Evolutionary conservation across 2,329 filamentous ascomycete genomes (phyloP), one percentile per base, ranked within the genome.

Genomic region (Colletotrichum filicis): DNA sequence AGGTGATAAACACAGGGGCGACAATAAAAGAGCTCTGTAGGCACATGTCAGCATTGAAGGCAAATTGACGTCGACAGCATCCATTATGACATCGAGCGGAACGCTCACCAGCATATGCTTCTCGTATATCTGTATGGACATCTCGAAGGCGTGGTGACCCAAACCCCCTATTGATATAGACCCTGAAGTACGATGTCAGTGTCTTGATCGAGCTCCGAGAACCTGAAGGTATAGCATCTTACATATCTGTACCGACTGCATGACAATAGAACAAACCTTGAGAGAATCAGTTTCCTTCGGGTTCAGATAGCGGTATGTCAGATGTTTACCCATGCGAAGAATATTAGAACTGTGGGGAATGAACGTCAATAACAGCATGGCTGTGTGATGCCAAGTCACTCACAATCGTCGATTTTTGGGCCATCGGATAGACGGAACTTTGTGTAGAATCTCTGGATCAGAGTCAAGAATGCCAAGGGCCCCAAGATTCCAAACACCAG

Each of bases 1-100:
- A 79, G 6, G 77, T 72, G 19, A 81, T 79, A 67, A 82, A 84
- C 12, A 82, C 74, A 3, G 76, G 76, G 0, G 75, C 73, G 5
- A 76, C 75, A 28, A 80, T 79, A 49, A 78, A 80, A 2, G 78
- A 77, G 46, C 76, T 74, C 78, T 79, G 19, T n/a, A 3, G 7
- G 8, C 4, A 26, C 7, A 35, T 2, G 42, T 19, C 7, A 37
- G 24, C n/a, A 19, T 16, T 22, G 14, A 26, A 22, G 30, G 14
- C 6, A 42, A 16, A 7, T 19, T 19, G 14, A 42, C 14, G 1
- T 42, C 14, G 37, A 42, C 37, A 42, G 16, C 37, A 16, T 14
- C 5, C 11, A 19, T 26, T 24, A 3, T 4, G n/a, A 30, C n/a
- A 19, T 52, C 22, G 24, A 14, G 6, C 32, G 26, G n/a, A 9